Evolutionary conservation across 1,284 basidiomycete genomes (phyloP), one percentile per base, ranked within the genome.

Genomic region (Ganoderma lingzhi): DNA sequence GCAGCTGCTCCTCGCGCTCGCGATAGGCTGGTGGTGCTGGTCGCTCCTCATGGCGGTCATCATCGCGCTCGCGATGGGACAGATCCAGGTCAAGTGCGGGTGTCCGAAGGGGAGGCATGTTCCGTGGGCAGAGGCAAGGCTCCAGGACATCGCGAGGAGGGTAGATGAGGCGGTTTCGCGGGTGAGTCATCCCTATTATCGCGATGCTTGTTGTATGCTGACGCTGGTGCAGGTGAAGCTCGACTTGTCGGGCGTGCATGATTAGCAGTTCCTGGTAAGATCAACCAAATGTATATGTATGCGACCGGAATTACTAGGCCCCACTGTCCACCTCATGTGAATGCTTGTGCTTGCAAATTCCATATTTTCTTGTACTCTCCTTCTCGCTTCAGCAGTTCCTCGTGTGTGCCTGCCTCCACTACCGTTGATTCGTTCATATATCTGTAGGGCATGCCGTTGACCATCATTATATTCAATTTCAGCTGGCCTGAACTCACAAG

Each of bases 391-490:
- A 89, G 77, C 15, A 90, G 76, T 28, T 84, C 81, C 0, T 80
- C 79, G 69, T 89, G 88, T 1, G 81, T 85, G 1, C 88, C 88
- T 6, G 76, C 78, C 75, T 90, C 87, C 0, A 82, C 80, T 3
- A 90, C 78, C 0, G 68, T 59, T 0, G 88, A 87, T 39, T 87
- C 84, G 68, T 88, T 85, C 83, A 90, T 86, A 70, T 87, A 90
- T 66, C 89, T 90, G 63, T 44, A n/a, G n/a, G n/a, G n/a, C n/a
- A n/a, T 1, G 10, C 10, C 35, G n/a, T 30, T 58, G 19, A 48
- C 14, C 32, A 19, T n/a, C n/a, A n/a, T n/a, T n/a, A n/a, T n/a
- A n/a, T n/a, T n/a, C 17, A 23, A 48, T 28, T 58, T 3, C 37
- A 51, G 56, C 14, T 28, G 2, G 48, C 28, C 19, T 23, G 53